Percentiles rank a stretch among this genome's conserved stretches.
Evolutionary conservation across 192 early-diverging fungal species (phyloP).

Genomic region (Chytriomyces sp.): DNA sequence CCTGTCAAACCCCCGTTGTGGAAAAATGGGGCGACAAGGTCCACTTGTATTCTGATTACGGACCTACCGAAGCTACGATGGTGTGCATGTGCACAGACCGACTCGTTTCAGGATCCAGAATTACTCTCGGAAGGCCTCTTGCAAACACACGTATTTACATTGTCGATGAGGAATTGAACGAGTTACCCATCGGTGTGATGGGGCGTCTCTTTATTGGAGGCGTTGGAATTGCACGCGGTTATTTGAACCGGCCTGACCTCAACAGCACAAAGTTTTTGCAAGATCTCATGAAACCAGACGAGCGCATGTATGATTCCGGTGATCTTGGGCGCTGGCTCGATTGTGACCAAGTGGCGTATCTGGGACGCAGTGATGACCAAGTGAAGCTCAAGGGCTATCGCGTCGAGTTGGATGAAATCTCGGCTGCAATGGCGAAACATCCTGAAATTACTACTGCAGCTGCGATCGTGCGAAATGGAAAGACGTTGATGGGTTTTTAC

Average conservation of each 20-base stretch:
- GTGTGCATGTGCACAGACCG: not conserved
- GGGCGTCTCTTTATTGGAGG: constrained; percentile 57
- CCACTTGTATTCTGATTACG: constrained; percentile 37
- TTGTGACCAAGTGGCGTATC: not conserved
- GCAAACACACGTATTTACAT: constrained; percentile 32
- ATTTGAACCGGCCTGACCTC: constrained; percentile 36
- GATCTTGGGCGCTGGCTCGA: too few relatives aligned
- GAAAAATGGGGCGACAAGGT: constrained; percentile 38
- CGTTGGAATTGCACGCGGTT: constrained; percentile 45
- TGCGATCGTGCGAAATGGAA: constrained; percentile 34
- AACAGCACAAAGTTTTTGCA: not conserved
- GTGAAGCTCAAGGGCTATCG: constrained; percentile 51
- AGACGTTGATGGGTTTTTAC: constrained; percentile 40
- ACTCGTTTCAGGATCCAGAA: not conserved
- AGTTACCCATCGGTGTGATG: constrained; percentile 43
- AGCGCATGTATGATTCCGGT: too few relatives aligned
- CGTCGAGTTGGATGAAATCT: constrained; percentile 45
- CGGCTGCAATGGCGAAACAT: constrained; percentile 19
- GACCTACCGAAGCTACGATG: constrained; percentile 27
- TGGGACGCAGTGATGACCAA: constrained; percentile 47
- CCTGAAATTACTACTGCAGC: constrained; percentile 27
- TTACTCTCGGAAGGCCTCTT: constrained; percentile 42
- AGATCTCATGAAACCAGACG: not conserved
- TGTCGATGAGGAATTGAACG: constrained; percentile 36
- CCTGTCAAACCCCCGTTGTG: not conserved